Evolutionary conservation across 768 basidiomycete species (phyloP), one percentile per base, ranked within the genome.

Genomic region (Termitomyces sp.): DNA sequence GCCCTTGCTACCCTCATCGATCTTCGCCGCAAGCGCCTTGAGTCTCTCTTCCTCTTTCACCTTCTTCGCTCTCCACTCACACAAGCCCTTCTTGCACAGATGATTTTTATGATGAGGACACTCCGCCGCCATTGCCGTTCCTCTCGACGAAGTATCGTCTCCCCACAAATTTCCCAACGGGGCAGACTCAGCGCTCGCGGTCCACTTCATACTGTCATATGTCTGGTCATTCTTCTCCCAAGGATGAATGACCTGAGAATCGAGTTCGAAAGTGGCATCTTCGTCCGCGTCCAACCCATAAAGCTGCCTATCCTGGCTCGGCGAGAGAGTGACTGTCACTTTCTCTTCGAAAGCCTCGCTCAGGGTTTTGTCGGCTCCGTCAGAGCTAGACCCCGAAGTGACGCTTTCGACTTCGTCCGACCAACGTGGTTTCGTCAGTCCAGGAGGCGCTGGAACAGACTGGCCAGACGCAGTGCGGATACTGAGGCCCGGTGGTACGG

Each of bases 41-140:
- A 24, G 13, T 56, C 54, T 64, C 53, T 64, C 64, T 62, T 67
- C 61, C 61, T 70, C 67, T 62, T 61, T 68, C 56, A 72, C 41
- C 24, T 68, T 52, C 57, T 66, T 66, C 47, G 69, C 64, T 65
- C 71, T 67, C 61, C 71, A 74, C 18, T 55, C 56, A 49, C 76
- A 77, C 1, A 76, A 72, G 31, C 74, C 75, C 65, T 74, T 74
- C 66, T 72, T 74, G 51, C 76, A 76, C 18, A 67, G 58, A 22
- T 65, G 58, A 22, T 65, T 61, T 44, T 63, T 61, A 61, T 75
- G 74, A 37, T 65, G 67, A 0, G 65, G 66, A 54, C 75, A 75
- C 47, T 69, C n/a, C 11, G 69, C n/a, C 11, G 69, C 57, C 13
- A 58, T 60, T 41, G 15, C 4, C 34, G 55, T 56, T 20, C 48